Base-by-base conservation (phyloP, 139 green algal species). In the Chlorella sp. region DNA sequence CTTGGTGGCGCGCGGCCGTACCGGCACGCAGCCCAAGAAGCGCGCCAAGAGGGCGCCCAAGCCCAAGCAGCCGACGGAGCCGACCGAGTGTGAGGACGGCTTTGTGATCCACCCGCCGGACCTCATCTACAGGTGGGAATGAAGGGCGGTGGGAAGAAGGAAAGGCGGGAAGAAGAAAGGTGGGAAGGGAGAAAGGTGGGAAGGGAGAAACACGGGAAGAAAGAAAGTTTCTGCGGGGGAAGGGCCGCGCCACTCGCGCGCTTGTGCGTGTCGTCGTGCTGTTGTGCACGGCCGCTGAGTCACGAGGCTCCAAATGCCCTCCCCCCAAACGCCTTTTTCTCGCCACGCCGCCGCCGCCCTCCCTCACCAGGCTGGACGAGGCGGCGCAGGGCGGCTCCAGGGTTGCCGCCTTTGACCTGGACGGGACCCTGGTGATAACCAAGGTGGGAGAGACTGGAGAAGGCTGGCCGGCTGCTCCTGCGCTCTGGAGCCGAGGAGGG, bases 391-490 rank as follows among this genome's bases (percentile, higher is more conserved):
- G 72, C 9, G 71, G 72, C 50, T 40, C 36, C 38, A 91, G 90
- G 71, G 92, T 95, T 59, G 91, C 91, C 2, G 88, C 82, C 0
- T 90, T 95, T 67, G 91, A 94, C 48, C 48, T 94, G 71, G 91
- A 96, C 66, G 91, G 88, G 59, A 96, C 91, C 0, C 76, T 96
- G 35, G 79, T 93, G 9, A 77, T 77, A 19, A 81, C 46, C 25
- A 93, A 93, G n/a, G n/a, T n/a, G n/a, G n/a, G n/a, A n/a, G n/a
- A n/a, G n/a, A n/a, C n/a, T n/a, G n/a, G n/a, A n/a, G n/a, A n/a
- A n/a, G n/a, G n/a, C n/a, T n/a, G n/a, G n/a, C n/a, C n/a, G n/a
- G n/a, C n/a, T n/a, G n/a, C n/a, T n/a, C n/a, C n/a, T n/a, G n/a
- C n/a, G n/a, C n/a, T n/a, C n/a, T n/a, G n/a, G n/a, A n/a, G n/a